phyloP scores from a whole-genome alignment of 768 basidiomycete genomes.

The Lactarius deliciosus region DNA sequence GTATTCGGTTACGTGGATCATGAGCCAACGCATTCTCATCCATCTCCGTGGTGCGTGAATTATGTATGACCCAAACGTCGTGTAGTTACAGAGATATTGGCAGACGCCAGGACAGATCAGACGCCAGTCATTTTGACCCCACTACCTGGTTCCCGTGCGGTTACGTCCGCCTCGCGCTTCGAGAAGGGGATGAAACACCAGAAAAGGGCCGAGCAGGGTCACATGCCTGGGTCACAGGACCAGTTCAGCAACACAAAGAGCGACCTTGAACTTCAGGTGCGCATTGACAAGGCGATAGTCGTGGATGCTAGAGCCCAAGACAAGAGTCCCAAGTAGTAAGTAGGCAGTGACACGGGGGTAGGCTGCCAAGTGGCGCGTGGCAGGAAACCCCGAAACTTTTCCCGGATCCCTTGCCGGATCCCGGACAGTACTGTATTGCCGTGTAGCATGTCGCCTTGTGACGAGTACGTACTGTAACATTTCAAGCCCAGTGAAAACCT shows the following conservation, averaged over 20 bases:
- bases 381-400: too few species aligned
- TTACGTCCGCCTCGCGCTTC: not conserved
- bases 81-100: not conserved
- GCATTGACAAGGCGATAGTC: constrained; percentile 17
- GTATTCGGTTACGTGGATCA: constrained; percentile 39
- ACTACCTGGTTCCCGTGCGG: not conserved
- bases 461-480: too few species aligned
- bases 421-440: too few species aligned
- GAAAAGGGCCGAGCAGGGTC: not conserved
- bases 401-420: too few species aligned
- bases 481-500: too few species aligned
- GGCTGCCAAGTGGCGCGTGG: too few species aligned
- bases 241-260: not conserved
- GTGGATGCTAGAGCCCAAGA: not conserved
- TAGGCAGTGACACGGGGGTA: too few species aligned
- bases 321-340: not conserved
- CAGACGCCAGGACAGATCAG: constrained; percentile 30
- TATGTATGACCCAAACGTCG: not conserved
- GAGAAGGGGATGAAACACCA: not conserved
- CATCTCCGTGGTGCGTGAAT: constrained; percentile 35
- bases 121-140: constrained; percentile 1
- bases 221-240: not conserved
- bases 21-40: constrained; percentile 39
- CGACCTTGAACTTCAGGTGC: constrained; percentile 29
- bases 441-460: too few species aligned